phyloP scores from a whole-genome alignment of 345 rosid genomes.

The Murraya paniculata region DNA sequence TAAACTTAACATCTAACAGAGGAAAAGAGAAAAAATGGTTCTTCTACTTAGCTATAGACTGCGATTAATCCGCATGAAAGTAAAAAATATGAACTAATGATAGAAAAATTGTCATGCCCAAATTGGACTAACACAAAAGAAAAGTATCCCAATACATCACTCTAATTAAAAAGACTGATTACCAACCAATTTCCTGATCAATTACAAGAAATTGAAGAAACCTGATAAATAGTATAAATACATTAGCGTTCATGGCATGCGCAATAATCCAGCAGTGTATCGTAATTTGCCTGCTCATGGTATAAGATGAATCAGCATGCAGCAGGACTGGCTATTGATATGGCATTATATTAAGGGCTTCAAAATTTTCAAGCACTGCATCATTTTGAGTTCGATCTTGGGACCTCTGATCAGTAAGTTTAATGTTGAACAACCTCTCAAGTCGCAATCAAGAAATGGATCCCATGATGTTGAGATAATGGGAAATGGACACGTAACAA shows the following conservation, averaged over 20 bases:
- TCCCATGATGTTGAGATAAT: neutral
- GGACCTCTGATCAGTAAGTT: too few relatives aligned
- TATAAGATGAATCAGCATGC: neutral
- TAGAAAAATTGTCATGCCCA: neutral
- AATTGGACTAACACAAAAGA: neutral
- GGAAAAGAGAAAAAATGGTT: neutral
- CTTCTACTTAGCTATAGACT: neutral
- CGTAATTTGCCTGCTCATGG: neutral
- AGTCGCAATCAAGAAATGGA: conserved; percentile 5
- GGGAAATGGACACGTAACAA: neutral
- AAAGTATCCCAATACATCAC: neutral
- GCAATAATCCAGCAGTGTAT: neutral
- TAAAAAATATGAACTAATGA: neutral
- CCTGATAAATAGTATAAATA: neutral
- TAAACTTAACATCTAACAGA: neutral
- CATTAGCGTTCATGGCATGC: neutral
- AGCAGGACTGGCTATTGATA: too few relatives aligned
- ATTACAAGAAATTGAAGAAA: neutral
- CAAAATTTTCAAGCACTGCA: neutral
- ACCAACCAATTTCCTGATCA: neutral
- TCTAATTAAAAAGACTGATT: too few relatives aligned
- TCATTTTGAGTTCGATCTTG: neutral
- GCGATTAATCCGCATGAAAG: neutral
- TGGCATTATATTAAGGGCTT: neutral
- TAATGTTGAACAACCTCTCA: neutral